Evolutionary conservation across 2,329 filamentous ascomycete species (phyloP).

Genomic region (Beauveria sp.): DNA sequence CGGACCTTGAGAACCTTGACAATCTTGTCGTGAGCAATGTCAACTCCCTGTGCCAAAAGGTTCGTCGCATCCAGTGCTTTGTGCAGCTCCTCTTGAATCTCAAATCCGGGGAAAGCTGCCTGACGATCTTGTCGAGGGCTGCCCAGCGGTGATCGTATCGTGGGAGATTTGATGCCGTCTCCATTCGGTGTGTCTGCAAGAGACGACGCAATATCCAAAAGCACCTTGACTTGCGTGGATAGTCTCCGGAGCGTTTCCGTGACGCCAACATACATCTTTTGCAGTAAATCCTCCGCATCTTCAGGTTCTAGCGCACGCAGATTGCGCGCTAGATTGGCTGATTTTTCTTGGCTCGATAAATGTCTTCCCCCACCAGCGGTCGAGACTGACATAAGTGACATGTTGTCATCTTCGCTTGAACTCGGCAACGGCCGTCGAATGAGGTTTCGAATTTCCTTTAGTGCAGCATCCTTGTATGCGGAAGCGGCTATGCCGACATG

Average conservation of each 20-base stretch:
- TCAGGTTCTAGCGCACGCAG: conserved; percentile 73
- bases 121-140: conserved; percentile 38
- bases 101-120: conserved; percentile 25
- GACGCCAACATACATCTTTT: conserved; percentile 77
- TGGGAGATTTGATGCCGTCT: conserved; percentile 39
- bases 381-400: conserved; percentile 79
- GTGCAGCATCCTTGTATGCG: conserved; percentile 73
- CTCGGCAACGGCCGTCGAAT: conserved; percentile 83
- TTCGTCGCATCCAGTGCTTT: conserved; percentile 70
- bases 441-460: conserved; percentile 78
- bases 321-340: conserved; percentile 79
- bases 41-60: conserved; percentile 70
- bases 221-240: conserved; percentile 84
- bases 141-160: conserved; percentile 43
- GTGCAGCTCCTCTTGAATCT: conserved; percentile 67
- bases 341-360: conserved; percentile 79
- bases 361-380: conserved; percentile 63
- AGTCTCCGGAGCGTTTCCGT: conserved; percentile 80
- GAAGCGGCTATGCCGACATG: conserved; percentile 76
- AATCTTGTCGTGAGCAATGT: conserved; percentile 70
- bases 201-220: conserved; percentile 87
- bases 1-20: conserved; percentile 70
- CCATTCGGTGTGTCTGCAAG: conserved; percentile 39
- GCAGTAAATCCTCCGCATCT: conserved; percentile 77
- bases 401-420: conserved; percentile 87